Percentiles rank a stretch among this genome's conserved stretches.
Evolutionary conservation across 805 yeast genomes (phyloP).

Genomic region (Zygosaccharomyces rouxii): DNA sequence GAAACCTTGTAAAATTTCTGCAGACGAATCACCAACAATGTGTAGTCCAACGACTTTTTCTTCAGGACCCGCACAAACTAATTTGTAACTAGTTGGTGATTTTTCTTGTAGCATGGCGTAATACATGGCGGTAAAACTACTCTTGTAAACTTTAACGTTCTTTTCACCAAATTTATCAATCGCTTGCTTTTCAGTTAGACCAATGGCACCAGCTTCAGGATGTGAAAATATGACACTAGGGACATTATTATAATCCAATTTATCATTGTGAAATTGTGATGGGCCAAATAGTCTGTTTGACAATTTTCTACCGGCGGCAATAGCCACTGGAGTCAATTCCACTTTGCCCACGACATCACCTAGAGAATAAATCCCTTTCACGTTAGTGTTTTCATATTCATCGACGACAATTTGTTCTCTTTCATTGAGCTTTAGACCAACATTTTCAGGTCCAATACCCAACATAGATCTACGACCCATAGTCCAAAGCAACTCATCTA

Average conservation of each 20-base stretch:
- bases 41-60: conserved; percentile 96
- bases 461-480: conserved; percentile 80
- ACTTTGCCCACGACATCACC: conserved; percentile 94
- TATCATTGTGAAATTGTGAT: conserved; percentile 59
- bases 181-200: conserved; percentile 78
- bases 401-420: conserved; percentile 69
- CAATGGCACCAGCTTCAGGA: conserved; percentile 96
- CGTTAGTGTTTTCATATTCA: conserved; percentile 80
- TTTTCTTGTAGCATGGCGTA: conserved; percentile 80
- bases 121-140: conserved; percentile 87
- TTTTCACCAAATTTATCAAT: conserved; percentile 71
- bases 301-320: conserved; percentile 94
- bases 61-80: conserved; percentile 69
- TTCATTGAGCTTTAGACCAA: conserved; percentile 61
- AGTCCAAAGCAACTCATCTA: conserved; percentile 88
- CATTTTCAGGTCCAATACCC: conserved; percentile 70
- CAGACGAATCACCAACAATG: conserved; percentile 82
- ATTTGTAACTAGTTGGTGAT: conserved; percentile 82
- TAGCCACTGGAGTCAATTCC: conserved; percentile 97
- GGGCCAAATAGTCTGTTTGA: conserved; percentile 91
- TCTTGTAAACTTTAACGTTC: conserved; percentile 72
- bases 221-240: conserved; percentile 98
- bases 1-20: conserved; percentile 95
- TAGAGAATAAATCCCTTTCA: conserved; percentile 68
- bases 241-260: conserved; percentile 78